Evolutionary conservation across 805 yeast species (phyloP), one percentile per base, ranked within the genome.

Genomic region (Yamadazyma akitaensis): DNA sequence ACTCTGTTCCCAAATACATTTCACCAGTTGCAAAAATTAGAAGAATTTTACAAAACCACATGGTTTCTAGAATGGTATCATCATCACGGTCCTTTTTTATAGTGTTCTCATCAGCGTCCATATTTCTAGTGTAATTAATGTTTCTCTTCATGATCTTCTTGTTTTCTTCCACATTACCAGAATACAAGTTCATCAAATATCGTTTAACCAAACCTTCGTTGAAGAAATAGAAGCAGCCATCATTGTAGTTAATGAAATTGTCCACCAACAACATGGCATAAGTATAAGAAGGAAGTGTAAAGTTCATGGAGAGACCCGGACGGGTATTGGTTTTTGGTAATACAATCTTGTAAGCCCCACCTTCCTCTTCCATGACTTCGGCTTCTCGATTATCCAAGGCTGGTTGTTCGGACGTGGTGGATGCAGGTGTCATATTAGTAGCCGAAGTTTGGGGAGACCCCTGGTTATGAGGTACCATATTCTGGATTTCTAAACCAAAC

Each of bases 141-240:
- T 71, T 72, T 32, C 76, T 51, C 48, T 62, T 61, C 50, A 72
- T 58, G 25, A 72, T 70, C 42, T 57, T 62, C 41, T 61, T 66
- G 51, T 72, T 72, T 36, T 68, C 75, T 12, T 56, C 60, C 32
- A 68, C 54, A 34, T 60, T 60, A 32, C 81, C 82, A 25, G 83
- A 78, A 60, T 84, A 86, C 18, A 85, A 72, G 50, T 83, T 73
- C 66, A 80, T 76, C 44, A 86, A 61, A 50, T 80, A 83, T 53
- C 79, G 79, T 57, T 85, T 85, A 19, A 85, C 88, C 17, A 85
- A 58, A 1, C 95, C 95, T 61, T 86, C 95, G 59, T 86, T 86
- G 68, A 86, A 86, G 57, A 86, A 86, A 64, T 86, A 86, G 61
- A 86, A 86, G 55, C 95, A 86, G 0, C 91, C 94, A 62, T 85